Conservation (phyloP, 148 eudicot species). For the Bassia scoparia region DNA sequence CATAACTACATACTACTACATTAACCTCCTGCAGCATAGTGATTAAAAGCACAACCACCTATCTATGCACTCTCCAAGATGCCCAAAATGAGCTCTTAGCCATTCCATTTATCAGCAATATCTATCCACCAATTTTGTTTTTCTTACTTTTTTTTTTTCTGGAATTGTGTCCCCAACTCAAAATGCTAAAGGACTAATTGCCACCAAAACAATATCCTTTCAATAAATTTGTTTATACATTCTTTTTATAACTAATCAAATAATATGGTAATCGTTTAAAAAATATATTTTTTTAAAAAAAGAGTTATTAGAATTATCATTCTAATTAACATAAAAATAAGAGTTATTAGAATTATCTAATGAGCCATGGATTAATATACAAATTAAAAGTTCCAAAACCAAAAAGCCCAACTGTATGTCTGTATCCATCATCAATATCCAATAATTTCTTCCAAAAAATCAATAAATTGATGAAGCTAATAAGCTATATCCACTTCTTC, state of each 20-base stretch:
- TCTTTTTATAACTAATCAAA: neutral
- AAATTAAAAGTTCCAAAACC: neutral
- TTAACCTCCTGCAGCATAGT: constrained; percentile 16
- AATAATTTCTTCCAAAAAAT: neutral
- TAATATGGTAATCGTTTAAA: neutral
- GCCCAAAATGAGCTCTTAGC: constrained; percentile 14
- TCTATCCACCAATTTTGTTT: constrained; percentile 4
- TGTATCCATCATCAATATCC: constrained; percentile 10
- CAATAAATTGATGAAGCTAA: neutral
- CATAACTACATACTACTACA: constrained; percentile 20
- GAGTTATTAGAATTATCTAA: neutral
- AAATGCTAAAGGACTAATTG: neutral
- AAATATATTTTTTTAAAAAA: no score
- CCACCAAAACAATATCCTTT: neutral
- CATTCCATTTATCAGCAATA: constrained; percentile 4
- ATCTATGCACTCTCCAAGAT: constrained; percentile 13
- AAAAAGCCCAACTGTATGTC: neutral
- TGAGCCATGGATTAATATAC: neutral
- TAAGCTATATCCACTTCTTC: constrained; percentile 17
- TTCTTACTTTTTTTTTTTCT: neutral
- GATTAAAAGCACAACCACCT: constrained; percentile 21
- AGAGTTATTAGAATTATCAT: no score
- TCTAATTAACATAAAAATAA: neutral
- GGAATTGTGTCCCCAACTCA: neutral
- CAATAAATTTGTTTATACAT: neutral